Evolutionary conservation across 192 early-diverging fungal genomes (phyloP), one percentile per base, ranked within the genome.

Genomic region (Irineochytrium annulatum): DNA sequence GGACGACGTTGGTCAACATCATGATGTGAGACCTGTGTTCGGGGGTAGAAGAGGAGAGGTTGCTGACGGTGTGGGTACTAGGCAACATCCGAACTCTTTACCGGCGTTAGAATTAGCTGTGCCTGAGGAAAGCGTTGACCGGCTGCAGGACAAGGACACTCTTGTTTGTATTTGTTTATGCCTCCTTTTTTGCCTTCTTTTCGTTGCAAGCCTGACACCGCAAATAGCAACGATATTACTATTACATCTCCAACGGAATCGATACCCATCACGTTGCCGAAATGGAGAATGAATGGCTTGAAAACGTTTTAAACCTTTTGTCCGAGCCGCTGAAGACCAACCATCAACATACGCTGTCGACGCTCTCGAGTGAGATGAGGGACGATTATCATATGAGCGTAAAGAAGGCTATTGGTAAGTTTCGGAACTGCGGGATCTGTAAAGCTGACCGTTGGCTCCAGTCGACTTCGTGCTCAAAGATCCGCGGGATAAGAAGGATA

Each of bases 401-500:
- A 14, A 85, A 85, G 52, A 85, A 83, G 60, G 83, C 83, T 3
- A 85, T 85, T 53, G 78, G 78, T 80, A 49, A 30, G 52, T 22
- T 19, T 45, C 43, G 2, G 3, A 1, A 1, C 28, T 24, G 41
- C 28, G 30, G 20, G n/a, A 32, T 44, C n/a, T 55, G 1, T 54
- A 28, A 1, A 46, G 33, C 6, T 1, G 26, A n/a, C n/a, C n/a
- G n/a, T 16, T 53, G 24, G n/a, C 41, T 19, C 22, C 57, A 79
- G 83, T 85, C 17, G 83, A 85, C 56, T 85, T 85, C 66, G 83
- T 85, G n/a, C 55, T 85, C 4, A 83, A 81, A 45, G 78, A 85
- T 52, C 83, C 81, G 11, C 68, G 80, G 2, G 67, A 82, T 44
- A 83, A 83, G 44, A 71, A 67, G 34, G 70, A 74, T 33, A 34